Conservation (phyloP, 306 rosid species). For the Oemleria cerasiformis region DNA sequence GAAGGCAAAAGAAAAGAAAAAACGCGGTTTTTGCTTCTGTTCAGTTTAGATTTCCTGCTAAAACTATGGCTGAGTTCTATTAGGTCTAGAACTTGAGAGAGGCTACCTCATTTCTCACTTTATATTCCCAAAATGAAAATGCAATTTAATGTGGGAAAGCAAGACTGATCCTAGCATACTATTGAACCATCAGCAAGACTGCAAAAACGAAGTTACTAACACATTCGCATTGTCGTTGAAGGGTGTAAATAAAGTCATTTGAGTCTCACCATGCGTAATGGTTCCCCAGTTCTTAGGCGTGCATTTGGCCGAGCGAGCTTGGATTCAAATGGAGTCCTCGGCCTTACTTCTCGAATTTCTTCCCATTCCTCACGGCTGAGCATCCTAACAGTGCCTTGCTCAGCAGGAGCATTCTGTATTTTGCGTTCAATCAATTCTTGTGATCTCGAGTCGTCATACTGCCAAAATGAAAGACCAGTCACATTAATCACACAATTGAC, state of each 20-base stretch:
- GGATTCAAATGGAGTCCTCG: conserved; percentile 64
- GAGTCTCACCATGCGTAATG: conserved; percentile 39
- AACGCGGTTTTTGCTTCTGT: background rate
- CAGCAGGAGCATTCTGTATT: conserved; percentile 52
- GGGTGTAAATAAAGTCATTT: background rate
- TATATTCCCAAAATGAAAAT: background rate
- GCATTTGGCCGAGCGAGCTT: conserved; percentile 64
- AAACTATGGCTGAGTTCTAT: conserved; percentile 5
- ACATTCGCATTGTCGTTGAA: background rate
- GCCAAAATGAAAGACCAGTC: conserved; percentile 17
- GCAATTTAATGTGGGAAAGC: background rate
- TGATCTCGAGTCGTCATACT: conserved; percentile 71
- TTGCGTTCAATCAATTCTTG: conserved; percentile 53
- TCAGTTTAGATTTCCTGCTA: background rate
- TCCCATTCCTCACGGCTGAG: conserved; percentile 58
- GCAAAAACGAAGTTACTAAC: background rate
- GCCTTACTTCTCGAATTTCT: conserved; percentile 45
- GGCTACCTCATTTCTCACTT: background rate
- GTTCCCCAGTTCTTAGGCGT: conserved; percentile 51
- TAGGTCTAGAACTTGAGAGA: background rate
- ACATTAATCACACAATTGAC: background rate
- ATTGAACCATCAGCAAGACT: background rate
- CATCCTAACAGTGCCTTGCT: conserved; percentile 57
- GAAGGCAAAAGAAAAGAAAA: background rate
- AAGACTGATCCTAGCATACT: background rate